These are phyloP conservation scores for Russula vinacea DNA, from an alignment of 768 basidiomycete genomes.

Conservation along the genomic window DNA sequence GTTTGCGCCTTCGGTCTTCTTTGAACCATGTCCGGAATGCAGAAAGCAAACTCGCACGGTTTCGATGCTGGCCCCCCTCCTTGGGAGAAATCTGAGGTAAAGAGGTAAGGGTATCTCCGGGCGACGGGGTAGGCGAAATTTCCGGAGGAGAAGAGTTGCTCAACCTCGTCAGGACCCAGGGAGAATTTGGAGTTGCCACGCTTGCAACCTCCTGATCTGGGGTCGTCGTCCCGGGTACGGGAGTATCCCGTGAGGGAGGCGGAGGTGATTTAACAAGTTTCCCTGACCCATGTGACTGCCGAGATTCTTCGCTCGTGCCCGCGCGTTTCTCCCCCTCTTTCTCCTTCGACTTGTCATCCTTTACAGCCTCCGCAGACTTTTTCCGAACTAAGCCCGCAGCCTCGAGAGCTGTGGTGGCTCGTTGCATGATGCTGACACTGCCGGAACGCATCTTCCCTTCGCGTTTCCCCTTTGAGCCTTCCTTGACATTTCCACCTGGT, in stretches of 20 bases:
- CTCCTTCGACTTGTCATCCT: constrained; percentile 53
- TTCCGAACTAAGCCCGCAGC: constrained; percentile 81
- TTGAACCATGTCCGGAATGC: constrained; percentile 91
- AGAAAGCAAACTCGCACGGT: constrained; percentile 76
- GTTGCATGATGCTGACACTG: constrained; percentile 94
- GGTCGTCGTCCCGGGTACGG: constrained; percentile 51
- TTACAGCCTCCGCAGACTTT: constrained; percentile 72
- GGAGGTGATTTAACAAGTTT: constrained; percentile 72
- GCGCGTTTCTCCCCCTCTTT: constrained; percentile 43
- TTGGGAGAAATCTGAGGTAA: constrained; percentile 44
- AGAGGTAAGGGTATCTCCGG: constrained; percentile 50
- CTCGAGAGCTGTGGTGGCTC: constrained; percentile 87
- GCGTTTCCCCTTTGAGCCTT: constrained; percentile 51
- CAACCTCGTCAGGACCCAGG: constrained; percentile 57
- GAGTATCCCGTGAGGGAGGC: constrained; percentile 53
- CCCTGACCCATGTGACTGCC: constrained; percentile 64
- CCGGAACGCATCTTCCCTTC: constrained; percentile 69
- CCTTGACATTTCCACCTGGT: constrained; percentile 59
- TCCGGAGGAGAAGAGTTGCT: constrained; percentile 33
- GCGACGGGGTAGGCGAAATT: constrained; percentile 52
- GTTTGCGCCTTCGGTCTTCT: constrained; percentile 85
- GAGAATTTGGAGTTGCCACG: constrained; percentile 44
- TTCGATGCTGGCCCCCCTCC: constrained; percentile 44
- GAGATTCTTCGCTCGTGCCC: constrained; percentile 53
- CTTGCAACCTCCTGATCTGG: constrained; percentile 39